Conservation (phyloP, 306 rosid genomes). For the Dryas drummondii region DNA sequence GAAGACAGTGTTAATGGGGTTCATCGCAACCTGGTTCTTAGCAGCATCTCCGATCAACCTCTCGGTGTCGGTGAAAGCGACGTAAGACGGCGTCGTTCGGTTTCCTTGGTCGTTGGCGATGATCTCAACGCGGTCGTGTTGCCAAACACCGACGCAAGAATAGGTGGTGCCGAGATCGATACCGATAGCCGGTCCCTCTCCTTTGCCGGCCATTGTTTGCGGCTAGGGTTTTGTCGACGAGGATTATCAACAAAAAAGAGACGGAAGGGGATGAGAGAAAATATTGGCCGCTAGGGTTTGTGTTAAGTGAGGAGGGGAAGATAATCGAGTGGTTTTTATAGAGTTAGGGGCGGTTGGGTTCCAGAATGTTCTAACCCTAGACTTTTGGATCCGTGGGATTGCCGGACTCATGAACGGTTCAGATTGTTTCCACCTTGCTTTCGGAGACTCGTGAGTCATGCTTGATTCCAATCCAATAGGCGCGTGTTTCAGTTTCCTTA, state of each 20-base stretch:
- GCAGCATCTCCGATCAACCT: conserved; percentile 67
- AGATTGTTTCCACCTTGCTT: neutral
- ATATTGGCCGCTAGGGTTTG: neutral
- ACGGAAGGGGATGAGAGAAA: neutral
- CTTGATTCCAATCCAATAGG: conserved; percentile 2
- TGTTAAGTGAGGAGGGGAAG: fast-evolving
- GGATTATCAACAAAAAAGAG: neutral
- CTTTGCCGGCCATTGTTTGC: conserved; percentile 54
- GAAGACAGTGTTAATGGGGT: conserved; percentile 62
- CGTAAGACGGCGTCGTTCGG: conserved; percentile 69
- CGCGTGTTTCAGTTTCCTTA: neutral
- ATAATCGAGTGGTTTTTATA: conserved; percentile 24
- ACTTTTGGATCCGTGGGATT: conserved; percentile 18
- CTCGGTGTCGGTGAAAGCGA: conserved; percentile 57
- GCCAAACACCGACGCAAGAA: conserved; percentile 72
- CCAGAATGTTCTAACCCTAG: conserved; percentile 51
- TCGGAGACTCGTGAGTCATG: neutral
- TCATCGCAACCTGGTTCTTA: conserved; percentile 67
- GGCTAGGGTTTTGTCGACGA: neutral
- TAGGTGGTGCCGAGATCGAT: conserved; percentile 71
- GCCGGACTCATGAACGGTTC: neutral
- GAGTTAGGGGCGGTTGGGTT: conserved; percentile 18
- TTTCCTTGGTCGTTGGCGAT: conserved; percentile 72
- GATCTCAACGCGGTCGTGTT: conserved; percentile 67
- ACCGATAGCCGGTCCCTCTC: conserved; percentile 73